phyloP scores from a whole-genome alignment of 1,284 basidiomycete genomes.

The Leccinum pachyderme region DNA sequence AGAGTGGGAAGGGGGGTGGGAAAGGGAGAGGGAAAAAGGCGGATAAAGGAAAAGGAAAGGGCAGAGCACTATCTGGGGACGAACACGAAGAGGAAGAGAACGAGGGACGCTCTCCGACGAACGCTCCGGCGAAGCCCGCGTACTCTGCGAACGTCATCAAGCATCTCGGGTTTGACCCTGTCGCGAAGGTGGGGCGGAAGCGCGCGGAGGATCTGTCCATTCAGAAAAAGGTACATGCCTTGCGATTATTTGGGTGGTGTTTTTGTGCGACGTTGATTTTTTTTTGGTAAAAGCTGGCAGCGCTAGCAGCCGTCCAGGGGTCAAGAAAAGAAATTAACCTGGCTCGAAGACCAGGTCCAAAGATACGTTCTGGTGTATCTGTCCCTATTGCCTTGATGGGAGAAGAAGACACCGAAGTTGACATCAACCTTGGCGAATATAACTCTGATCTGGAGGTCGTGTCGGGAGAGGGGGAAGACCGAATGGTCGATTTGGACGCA shows the following conservation, averaged over 20 bases:
- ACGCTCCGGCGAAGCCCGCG: conserved; percentile 37
- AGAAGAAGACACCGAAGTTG: conserved; percentile 4
- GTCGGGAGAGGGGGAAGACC: conserved; percentile 8
- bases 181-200: conserved; percentile 47
- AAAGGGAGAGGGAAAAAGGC: conserved; percentile 26
- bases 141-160: conserved; percentile 67
- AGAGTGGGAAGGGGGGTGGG: conserved; percentile 12
- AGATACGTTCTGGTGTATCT: conserved; percentile 49
- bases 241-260: not conserved
- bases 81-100: conserved; percentile 13
- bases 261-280: not conserved
- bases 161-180: conserved; percentile 72
- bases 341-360: conserved; percentile 53
- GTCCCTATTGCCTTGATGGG: conserved; percentile 29
- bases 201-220: conserved; percentile 40
- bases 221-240: conserved; percentile 51
- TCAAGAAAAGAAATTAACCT: conserved; percentile 50
- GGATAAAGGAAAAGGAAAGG: conserved; percentile 18
- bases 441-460: conserved; percentile 14
- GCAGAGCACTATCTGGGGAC: not conserved
- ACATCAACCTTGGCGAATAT: not conserved
- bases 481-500: conserved; percentile 28
- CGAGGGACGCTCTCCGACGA: conserved; percentile 20
- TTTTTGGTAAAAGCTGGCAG: conserved; percentile 42
- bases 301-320: conserved; percentile 46